phyloP scores from a whole-genome alignment of 306 rosid genomes.

The Vigna angularis region DNA sequence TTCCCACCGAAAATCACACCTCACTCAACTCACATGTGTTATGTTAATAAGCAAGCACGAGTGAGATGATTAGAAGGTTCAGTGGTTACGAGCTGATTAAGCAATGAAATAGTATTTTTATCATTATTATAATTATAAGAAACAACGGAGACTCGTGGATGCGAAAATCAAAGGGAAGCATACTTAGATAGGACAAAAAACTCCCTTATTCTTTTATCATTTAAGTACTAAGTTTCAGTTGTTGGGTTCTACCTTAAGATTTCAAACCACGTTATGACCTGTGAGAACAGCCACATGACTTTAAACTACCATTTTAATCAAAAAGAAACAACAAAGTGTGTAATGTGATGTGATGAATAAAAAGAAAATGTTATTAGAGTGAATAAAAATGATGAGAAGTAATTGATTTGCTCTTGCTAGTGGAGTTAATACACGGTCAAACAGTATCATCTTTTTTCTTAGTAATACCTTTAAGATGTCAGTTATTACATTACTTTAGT shows the following conservation, averaged over 20 bases:
- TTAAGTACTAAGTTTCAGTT: slow-evolving; percentile 43
- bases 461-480: slow-evolving; percentile 14
- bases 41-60: slow-evolving; percentile 53
- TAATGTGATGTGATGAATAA: neutral
- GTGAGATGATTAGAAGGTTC: slow-evolving; percentile 57
- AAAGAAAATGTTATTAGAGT: slow-evolving; percentile 17
- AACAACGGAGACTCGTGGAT: slow-evolving; percentile 40
- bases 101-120: slow-evolving; percentile 57
- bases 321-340: neutral
- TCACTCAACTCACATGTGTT: slow-evolving; percentile 51
- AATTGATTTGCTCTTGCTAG: slow-evolving; percentile 40
- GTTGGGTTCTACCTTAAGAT: slow-evolving; percentile 55
- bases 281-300: slow-evolving; percentile 34
- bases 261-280: slow-evolving; percentile 6
- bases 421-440: slow-evolving; percentile 41
- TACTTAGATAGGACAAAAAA: slow-evolving; percentile 54
- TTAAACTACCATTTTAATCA: slow-evolving; percentile 3
- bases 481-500: slow-evolving; percentile 37
- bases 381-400: slow-evolving; percentile 29
- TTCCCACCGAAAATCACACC: slow-evolving; percentile 46
- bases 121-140: slow-evolving; percentile 14
- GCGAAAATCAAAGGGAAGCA: slow-evolving; percentile 39
- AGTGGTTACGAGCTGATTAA: slow-evolving; percentile 65
- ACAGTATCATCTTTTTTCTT: slow-evolving; percentile 32
- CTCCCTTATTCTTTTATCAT: slow-evolving; percentile 1